Base-by-base conservation (phyloP, 768 basidiomycete genomes). In the Mycena haematopus region DNA sequence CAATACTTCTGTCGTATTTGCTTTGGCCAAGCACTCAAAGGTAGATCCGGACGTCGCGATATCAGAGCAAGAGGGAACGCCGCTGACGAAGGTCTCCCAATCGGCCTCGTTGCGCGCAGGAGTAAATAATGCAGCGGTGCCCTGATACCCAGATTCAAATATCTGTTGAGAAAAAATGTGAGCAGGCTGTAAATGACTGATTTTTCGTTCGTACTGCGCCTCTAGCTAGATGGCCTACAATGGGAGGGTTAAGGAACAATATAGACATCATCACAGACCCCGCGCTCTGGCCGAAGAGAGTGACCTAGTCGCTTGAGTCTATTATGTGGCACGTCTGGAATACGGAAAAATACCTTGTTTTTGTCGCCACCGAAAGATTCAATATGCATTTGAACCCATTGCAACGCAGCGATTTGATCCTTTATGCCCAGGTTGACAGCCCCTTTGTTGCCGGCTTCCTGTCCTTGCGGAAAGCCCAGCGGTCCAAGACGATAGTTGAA, bases 301-400 rank as follows among this genome's bases (percentile, higher is more conserved):
- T 65, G 33, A 71, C 75, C 49, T 40, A 27, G 6, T 38, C 21
- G n/a, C n/a, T n/a, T 22, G 25, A 15, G 22, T 44, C 22, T 13
- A 14, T 11, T n/a, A 19, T 29, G 19, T 4, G 44, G 2, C 19
- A 11, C n/a, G n/a, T 6, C 19, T 14, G 7, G 7, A 17, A 27
- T 19, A 35, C 11, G n/a, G 24, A 24, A n/a, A 31, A 27, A 17
- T 8, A 80, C 80, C 71, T 80, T 78, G 11, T 25, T 66, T 14
- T 75, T 75, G 65, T 82, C 84, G n/a, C 87, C 87, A 2, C 86
- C 85, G 69, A 88, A 88, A 0, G 73, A 67, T 33, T 68, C 74
- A 54, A 88, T 85, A 62, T 89, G 81, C 44, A 74, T 66, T 56
- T 87, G 82, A 0, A 88, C 79, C 86, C 81, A 83, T 49, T 71